Evolutionary conservation across 2,329 filamentous ascomycete species (phyloP), one percentile per base, ranked within the genome.

Genomic region (Apiospora malaysiana): DNA sequence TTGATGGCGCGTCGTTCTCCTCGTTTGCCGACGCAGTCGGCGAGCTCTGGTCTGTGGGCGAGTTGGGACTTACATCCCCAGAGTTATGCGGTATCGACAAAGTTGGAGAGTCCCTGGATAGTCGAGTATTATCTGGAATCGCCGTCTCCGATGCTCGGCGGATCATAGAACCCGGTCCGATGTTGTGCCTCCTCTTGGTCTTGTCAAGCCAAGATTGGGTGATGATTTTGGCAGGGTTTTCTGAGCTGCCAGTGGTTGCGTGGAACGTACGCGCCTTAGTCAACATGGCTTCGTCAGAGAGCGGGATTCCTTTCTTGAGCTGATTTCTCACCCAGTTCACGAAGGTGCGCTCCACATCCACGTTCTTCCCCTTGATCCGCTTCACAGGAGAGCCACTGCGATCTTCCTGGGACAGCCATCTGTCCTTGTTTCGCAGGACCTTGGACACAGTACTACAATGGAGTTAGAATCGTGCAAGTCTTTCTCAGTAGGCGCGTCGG

Each of bases 391-490:
- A 95, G 75, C 88, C 89, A 79, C 87, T 94, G 75, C 91, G 92
- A 81, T 94, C 94, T 78, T 93, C 93, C 69, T 90, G 90, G 78
- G 92, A 93, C 21, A 98, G 88, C 82, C 97, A 98, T 81, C 97
- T 96, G 74, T 99, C 96, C 83, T 95, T 97, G 78, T 97, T 92
- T 69, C 95, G 91, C 74, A 99, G 83, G 70, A 98, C 96, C 81
- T 99, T 99, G 70, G 96, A 99, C n/a, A 99, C 96, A 67, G 96
- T 99, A 84, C 96, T 99, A 81, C 70, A 77, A 51, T 67, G 70
- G 23, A 68, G 51, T 78, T 82, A 77, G 82, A 78, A 77, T 71
- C 9, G 32, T n/a, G 37, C 32, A 63, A 40, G 10, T 23, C 9
- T 40, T n/a, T 16, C 56, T 71, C 56, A n/a, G 9, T 63, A n/a